Evolutionary conservation across 192 early-diverging fungal species (phyloP), one percentile per base, ranked within the genome.

Genomic region (Coemansia sp.): DNA sequence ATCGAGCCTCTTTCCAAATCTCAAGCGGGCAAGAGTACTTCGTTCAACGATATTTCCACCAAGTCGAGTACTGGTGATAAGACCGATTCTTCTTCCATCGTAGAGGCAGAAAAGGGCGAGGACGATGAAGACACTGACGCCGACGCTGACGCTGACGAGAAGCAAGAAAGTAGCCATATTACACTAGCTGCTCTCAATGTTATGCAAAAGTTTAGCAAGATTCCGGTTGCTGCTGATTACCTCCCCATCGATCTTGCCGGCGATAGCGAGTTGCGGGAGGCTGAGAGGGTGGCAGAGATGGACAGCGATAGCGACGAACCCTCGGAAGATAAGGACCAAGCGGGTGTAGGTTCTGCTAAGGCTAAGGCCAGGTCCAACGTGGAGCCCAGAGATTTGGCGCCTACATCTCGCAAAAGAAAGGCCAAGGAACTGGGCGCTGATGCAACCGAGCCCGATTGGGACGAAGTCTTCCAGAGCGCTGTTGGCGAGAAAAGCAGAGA

Each of bases 191-290:
- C 79, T 7, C 84, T 85, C 62, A 82, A 87, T 35, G 92, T 98
- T 14, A 90, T 91, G 66, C 97, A 99, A 76, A 73, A 88, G 69
- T 95, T 99, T 72, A 88, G 87, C 75, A 97, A 98, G 86, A 98
- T 99, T 61, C 89, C 86, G 18, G 94, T 99, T 4, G 80, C 88
- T 55, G 84, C 93, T 15, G 89, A 93, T 16, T 99, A 94, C 68
- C 71, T 94, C 68, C 87, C 88, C 6, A 90, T 94, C 35, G 95
- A 99, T 76, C 77, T 96, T 73, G 88, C 82, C 52, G 88, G 87
- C 35, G 87, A 64, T 85, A 85, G 39, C 76, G 77, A 87, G 57
- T 68, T 87, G 38, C 86, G 84, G 65, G 81, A 83, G 33, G 85
- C 79, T 58, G 88, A 87, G 77, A 71, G 85, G 49, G 81, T 83